phyloP scores from a whole-genome alignment of 2,329 filamentous ascomycete genomes.

The Colletotrichum kahawae region DNA sequence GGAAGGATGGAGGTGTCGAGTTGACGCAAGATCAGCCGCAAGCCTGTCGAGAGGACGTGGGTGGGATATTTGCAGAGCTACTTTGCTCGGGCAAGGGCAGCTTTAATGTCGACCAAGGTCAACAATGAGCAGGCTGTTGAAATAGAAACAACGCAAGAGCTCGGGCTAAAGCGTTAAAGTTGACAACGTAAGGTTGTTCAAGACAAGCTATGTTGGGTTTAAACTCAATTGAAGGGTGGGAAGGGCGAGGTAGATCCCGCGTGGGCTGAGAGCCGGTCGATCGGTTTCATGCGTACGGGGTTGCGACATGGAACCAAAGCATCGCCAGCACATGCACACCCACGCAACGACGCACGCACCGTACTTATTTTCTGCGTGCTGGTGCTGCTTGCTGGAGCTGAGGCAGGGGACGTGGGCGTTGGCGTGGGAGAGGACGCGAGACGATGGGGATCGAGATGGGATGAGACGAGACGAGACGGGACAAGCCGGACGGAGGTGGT shows the following conservation, averaged over 20 bases:
- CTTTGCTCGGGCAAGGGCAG: not conserved
- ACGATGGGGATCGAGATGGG: slow-evolving; percentile 11
- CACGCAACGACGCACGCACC: not conserved
- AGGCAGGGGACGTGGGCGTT: slow-evolving; percentile 5
- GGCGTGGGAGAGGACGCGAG: not conserved
- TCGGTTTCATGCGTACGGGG: slow-evolving; percentile 19
- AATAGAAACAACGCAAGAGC: not conserved
- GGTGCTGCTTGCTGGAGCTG: not conserved
- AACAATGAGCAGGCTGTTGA: not conserved
- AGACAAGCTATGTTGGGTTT: not conserved
- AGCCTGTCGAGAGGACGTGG: not conserved
- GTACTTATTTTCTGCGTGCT: not conserved
- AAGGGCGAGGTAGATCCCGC: slow-evolving; percentile 7
- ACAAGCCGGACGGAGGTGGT: not conserved
- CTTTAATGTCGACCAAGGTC: not conserved
- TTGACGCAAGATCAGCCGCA: not conserved
- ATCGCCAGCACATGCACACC: slow-evolving; percentile 10
- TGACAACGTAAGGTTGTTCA: not conserved
- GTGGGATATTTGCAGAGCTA: not conserved
- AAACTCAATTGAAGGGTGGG: slow-evolving; percentile 11
- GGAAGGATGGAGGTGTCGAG: not conserved
- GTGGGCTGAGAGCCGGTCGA: not conserved
- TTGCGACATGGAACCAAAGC: slow-evolving; percentile 15
- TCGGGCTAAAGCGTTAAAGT: not conserved
- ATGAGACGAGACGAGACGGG: slow-evolving; percentile 14